Percentiles rank a stretch among this genome's conserved stretches.
Evolutionary conservation across 2,329 filamentous ascomycete species (phyloP).

Genomic region (Ophiocordyceps polyrhachis-furcata): DNA sequence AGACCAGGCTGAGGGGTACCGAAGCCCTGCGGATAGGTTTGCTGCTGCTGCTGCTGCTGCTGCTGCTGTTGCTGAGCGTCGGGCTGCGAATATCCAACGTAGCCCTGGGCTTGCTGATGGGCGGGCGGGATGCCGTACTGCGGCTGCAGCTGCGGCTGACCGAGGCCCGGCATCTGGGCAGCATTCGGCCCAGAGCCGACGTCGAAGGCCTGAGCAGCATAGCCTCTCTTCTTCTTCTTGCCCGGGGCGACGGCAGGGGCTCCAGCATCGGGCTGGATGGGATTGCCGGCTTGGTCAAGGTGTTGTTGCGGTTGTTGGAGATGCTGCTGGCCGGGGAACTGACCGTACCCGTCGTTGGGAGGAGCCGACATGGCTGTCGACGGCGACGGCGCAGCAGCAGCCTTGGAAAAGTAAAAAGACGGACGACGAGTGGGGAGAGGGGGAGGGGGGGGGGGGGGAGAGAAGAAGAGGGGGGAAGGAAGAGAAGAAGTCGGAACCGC

Average conservation of each 20-base stretch:
- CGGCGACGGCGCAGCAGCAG: conserved; percentile 5
- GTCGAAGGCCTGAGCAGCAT: conserved; percentile 87
- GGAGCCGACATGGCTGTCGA: conserved; percentile 35
- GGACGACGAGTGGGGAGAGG: too few relatives aligned
- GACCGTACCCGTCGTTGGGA: conserved; percentile 35
- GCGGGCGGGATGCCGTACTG: conserved; percentile 27
- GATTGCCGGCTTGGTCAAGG: conserved; percentile 19
- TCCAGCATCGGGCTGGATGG: conserved; percentile 6
- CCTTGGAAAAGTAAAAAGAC: not conserved
- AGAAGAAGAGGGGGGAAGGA: not conserved
- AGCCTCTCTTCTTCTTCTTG: conserved; percentile 83
- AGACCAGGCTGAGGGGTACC: conserved; percentile 21
- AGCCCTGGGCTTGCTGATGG: conserved; percentile 25
- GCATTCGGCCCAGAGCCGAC: conserved; percentile 80
- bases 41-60: conserved; percentile 9
- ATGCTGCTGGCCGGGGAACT: conserved; percentile 24
- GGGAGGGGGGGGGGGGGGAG: too few relatives aligned
- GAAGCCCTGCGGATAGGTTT: conserved; percentile 21
- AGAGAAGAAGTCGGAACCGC: not conserved
- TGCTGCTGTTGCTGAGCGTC: conserved; percentile 17
- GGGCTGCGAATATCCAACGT: conserved; percentile 40
- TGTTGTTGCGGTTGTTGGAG: conserved; percentile 15
- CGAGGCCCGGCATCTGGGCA: conserved; percentile 18
- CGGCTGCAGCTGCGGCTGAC: conserved; percentile 11
- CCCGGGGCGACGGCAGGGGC: conserved; percentile 21